These are phyloP conservation scores for Pyrenula aspistea DNA, from an alignment of 495 filamentous ascomycete genomes.

Conservation along the genomic window DNA sequence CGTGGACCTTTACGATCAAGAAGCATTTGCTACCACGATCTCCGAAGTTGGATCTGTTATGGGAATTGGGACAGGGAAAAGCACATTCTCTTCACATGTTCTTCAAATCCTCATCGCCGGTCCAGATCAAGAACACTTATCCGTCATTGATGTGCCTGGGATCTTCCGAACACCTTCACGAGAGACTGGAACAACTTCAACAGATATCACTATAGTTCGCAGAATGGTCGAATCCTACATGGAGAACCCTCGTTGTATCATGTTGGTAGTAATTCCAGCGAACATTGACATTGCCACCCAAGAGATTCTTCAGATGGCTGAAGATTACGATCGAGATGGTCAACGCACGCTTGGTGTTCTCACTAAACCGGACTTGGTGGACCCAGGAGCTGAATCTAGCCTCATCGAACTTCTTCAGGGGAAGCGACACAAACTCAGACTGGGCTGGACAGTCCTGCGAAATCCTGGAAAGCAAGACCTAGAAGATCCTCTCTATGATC, in stretches of 20 bases:
- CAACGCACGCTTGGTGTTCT: constrained; percentile 45
- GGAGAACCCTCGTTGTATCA: constrained; percentile 37
- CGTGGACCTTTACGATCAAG: constrained; percentile 5
- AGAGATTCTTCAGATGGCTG: constrained; percentile 43
- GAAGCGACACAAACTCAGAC: constrained; percentile 23
- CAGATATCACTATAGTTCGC: constrained; percentile 33
- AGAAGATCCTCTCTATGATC: constrained; percentile 2
- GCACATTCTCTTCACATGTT: constrained; percentile 43
- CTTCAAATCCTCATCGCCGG: constrained; percentile 47
- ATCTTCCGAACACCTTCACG: constrained; percentile 42
- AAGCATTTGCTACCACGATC: constrained; percentile 15
- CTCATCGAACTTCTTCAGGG: constrained; percentile 35
- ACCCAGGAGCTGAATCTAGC: constrained; percentile 27
- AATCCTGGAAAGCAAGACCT: constrained; percentile 34
- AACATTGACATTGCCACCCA: constrained; percentile 53
- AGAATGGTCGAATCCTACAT: constrained; percentile 46
- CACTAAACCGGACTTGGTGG: constrained; percentile 50
- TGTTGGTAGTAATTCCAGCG: constrained; percentile 48
- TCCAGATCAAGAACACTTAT: constrained; percentile 44
- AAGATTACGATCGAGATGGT: constrained; percentile 33
- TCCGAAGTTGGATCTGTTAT: constrained; percentile 18
- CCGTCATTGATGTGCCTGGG: constrained; percentile 51
- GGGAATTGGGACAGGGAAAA: constrained; percentile 5
- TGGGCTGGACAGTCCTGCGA: constrained; percentile 45
- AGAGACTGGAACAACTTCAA: constrained; percentile 26